A percentile compares a stretch with the other conserved stretches of the same genome.
These are phyloP conservation scores for Alternaria brassicae DNA, from an alignment of 2,329 filamentous ascomycete genomes.

Conservation along the genomic window DNA sequence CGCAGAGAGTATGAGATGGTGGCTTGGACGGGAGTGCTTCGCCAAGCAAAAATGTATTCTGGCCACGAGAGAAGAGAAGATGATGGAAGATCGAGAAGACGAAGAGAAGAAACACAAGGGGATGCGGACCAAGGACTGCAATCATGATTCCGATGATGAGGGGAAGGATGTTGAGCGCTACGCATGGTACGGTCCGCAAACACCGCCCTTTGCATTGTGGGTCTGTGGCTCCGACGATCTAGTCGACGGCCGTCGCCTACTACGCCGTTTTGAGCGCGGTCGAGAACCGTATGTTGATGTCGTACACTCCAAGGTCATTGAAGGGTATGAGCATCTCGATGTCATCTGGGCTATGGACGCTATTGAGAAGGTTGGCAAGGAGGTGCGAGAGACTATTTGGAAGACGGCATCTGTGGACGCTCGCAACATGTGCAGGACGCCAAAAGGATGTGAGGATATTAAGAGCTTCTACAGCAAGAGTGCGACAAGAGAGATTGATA, in stretches of 20 bases:
- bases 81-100: constrained; percentile 64
- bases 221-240: constrained; percentile 82
- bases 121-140: constrained; percentile 1
- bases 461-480: constrained; percentile 34
- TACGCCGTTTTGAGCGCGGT: constrained; percentile 76
- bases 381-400: constrained; percentile 85
- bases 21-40: constrained; percentile 88
- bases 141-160: constrained; percentile 38
- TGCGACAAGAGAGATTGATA: constrained; percentile 34
- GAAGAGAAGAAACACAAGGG: constrained; percentile 40
- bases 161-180: constrained; percentile 51
- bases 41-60: constrained; percentile 86
- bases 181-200: constrained; percentile 83
- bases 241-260: constrained; percentile 78
- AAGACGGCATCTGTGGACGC: constrained; percentile 68
- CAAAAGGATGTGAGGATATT: constrained; percentile 66
- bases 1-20: constrained; percentile 92
- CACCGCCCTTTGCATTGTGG: constrained; percentile 88
- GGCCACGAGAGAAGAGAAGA: constrained; percentile 74
- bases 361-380: constrained; percentile 80
- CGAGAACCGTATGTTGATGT: constrained; percentile 82
- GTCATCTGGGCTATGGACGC: constrained; percentile 95
- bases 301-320: constrained; percentile 82
- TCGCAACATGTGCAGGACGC: constrained; percentile 67
- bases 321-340: constrained; percentile 88